Base-by-base conservation (phyloP, 371 early-diverging fungal genomes). In the Mortierella sp. region DNA sequence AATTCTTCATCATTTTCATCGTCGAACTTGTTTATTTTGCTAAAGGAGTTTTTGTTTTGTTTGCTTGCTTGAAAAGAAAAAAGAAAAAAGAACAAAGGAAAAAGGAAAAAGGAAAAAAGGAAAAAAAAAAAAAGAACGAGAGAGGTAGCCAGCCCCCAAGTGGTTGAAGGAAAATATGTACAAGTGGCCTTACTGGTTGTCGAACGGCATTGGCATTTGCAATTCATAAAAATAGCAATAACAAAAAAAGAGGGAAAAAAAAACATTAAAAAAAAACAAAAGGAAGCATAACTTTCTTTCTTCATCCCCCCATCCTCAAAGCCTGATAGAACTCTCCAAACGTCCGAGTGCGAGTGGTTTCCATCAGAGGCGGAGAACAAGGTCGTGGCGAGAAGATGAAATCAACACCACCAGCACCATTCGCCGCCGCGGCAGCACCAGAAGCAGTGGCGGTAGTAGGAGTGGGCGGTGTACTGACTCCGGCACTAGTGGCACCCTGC, bases 311-410 rank as follows among this genome's bases (percentile, higher is more conserved):
- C 79, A 79, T 76, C 14, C 74, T 28, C 50, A 83, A 40, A 0
- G 81, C 74, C 2, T 84, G 85, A 61, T 78, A 84, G 53, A 84
- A 72, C 50, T 78, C 85, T 28, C 78, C 84, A 80, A 84, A 78
- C 8, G 80, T 53, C 31, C 75, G 69, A 19, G 74, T 31, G 31
- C 48, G 48, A 11, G 59, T 31, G 4, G 28, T 74, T 40, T 79
- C 80, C 40, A 44, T 46, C 26, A 74, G 16, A 3, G 76, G 54
- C 8, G 85, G 76, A 2, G 78, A 75, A 31, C 51, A 78, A 21
- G 85, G 78, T n/a, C 85, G 54, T 31, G 85, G 85, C 16, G 85
- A 84, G 76, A 84, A 84, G 48, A 84, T 77, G 34, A 70, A 80
- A 31, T 84, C 83, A n/a, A 73, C 71, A 43, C 24, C 16, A 0